phyloP scores from a whole-genome alignment of 768 basidiomycete species.

The Termitomyces sp. region DNA sequence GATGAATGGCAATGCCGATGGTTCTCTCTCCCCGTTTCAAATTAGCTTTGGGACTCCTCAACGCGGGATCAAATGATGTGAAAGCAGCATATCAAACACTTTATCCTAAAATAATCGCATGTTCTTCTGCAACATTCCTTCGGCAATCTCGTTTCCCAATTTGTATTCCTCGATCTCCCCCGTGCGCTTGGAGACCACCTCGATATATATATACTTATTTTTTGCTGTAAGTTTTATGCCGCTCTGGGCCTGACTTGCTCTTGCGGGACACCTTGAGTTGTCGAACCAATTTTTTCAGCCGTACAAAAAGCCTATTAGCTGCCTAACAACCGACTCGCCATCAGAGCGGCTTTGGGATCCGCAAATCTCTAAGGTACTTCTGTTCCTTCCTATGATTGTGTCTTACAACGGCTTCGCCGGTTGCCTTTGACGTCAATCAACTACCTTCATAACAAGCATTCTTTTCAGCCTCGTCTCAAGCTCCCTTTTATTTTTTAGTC shows the following conservation, averaged over 20 bases:
- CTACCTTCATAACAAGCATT: conserved; percentile 30
- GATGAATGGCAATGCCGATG: conserved; percentile 7
- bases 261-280: neutral
- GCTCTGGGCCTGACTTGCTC: neutral
- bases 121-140: conserved; percentile 11
- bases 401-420: conserved; percentile 25
- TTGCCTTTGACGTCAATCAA: conserved; percentile 40
- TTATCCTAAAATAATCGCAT: conserved; percentile 9
- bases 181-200: neutral
- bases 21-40: conserved; percentile 3
- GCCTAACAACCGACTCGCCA: conserved; percentile 32
- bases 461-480: conserved; percentile 26
- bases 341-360: conserved; percentile 38
- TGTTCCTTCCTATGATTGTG: conserved; percentile 25
- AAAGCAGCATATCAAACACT: conserved; percentile 16
- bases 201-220: neutral
- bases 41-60: conserved; percentile 9
- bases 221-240: neutral
- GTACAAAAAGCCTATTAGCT: conserved; percentile 24
- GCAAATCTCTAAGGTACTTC: conserved; percentile 30
- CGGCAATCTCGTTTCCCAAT: conserved; percentile 9
- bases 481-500: conserved; percentile 23
- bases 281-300: conserved; percentile 10
- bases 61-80: conserved; percentile 14
- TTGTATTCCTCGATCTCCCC: neutral